These are phyloP conservation scores for Mucor irregularis DNA, from an alignment of 371 early-diverging fungal genomes.

Conservation along the genomic window DNA sequence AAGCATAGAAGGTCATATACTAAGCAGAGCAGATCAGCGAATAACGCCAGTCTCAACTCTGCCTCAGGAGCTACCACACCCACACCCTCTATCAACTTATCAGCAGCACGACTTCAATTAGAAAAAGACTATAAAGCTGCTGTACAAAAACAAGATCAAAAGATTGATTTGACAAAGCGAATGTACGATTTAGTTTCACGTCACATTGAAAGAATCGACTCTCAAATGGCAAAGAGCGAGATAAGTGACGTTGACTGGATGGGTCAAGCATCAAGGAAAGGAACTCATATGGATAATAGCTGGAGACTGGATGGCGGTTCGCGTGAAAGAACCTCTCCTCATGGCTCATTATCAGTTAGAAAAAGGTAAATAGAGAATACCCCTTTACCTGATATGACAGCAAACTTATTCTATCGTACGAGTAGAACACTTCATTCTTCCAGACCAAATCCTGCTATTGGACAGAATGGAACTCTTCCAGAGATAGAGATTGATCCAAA, in stretches of 20 bases:
- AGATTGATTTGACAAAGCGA: constrained; percentile 47
- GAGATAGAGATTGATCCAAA: constrained; percentile 91
- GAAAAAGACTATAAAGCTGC: constrained; percentile 50
- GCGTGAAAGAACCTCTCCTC: constrained; percentile 16
- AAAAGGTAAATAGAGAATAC: constrained; percentile 5
- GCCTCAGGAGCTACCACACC: not conserved
- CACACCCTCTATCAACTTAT: constrained; percentile 20
- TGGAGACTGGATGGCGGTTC: constrained; percentile 4
- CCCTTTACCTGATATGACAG: not conserved
- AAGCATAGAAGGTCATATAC: constrained; percentile 20
- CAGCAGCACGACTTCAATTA: constrained; percentile 29
- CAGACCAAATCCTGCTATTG: constrained; percentile 34
- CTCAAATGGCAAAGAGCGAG: constrained; percentile 46
- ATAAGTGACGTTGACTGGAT: constrained; percentile 40
- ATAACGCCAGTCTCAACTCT: not conserved
- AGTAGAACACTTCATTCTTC: constrained; percentile 38
- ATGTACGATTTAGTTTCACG: constrained; percentile 53
- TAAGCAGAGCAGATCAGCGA: constrained; percentile 13
- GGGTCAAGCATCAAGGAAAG: constrained; percentile 3
- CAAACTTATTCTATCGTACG: not conserved
- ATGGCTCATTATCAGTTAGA: constrained; percentile 6
- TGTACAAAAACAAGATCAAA: constrained; percentile 52
- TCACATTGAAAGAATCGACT: constrained; percentile 54
- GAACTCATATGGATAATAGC: not conserved
- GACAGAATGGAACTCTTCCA: constrained; percentile 24